Evolutionary conservation across 768 basidiomycete genomes (phyloP), one percentile per base, ranked within the genome.

Genomic region (Brasilioporus rufonigricans): DNA sequence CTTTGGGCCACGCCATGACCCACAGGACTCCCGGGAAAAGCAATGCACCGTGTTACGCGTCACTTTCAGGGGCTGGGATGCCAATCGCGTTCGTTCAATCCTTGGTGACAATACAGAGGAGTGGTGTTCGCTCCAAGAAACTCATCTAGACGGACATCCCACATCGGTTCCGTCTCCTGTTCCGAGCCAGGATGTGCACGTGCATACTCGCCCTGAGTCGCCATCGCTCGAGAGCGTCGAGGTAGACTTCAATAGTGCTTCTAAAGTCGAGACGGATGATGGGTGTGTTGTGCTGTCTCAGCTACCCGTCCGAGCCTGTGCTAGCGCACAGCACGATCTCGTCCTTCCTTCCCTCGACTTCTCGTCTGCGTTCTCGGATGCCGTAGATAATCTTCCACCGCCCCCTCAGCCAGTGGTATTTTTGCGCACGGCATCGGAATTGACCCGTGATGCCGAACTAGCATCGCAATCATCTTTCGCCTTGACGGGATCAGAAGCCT

Each of bases 321-420:
- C 61, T 23, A 85, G 89, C 62, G 81, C 85, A 12, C 74, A 87
- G 4, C 74, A 80, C 19, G 88, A 89, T 3, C 81, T 94, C 54
- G 70, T 93, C 12, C 72, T 92, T n/a, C 90, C 91, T 5, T 87
- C 83, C 1, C 77, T 91, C 49, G 88, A 91, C 66, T 80, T 89
- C 58, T 87, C 87, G 0, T 78, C 83, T 6, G 70, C 76, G 9
- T 80, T 79, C 26, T 39, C 60, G 14, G 51, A 48, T 9, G 48
- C 52, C 9, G 27, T 44, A 19, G 36, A 49, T 36, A 52, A 51
- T 29, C 27, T 44, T 55, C 40, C 56, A 0, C 27, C 33, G 1
- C 55, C 54, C 32, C 60, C 60, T 48, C 59, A 59, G 19, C 66
- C 62, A 9, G 32, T 50, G 51, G 43, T 62, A 9, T 32, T 61